Conservation (phyloP, 1,284 basidiomycete genomes). For the Boletellus deceptivus region DNA sequence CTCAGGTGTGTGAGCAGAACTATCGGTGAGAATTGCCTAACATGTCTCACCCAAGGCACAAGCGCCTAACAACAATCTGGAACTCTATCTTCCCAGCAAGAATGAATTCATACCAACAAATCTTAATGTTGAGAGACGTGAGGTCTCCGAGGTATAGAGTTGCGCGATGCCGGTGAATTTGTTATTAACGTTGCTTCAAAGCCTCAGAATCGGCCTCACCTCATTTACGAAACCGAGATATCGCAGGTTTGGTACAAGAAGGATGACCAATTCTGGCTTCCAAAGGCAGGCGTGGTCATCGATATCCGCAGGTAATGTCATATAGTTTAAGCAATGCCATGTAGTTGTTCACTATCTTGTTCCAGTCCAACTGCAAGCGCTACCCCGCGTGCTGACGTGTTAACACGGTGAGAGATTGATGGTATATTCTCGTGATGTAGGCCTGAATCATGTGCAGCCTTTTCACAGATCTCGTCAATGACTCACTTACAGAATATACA, state of each 20-base stretch:
- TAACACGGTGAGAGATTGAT: conserved; percentile 52
- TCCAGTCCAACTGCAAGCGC: conserved; percentile 52
- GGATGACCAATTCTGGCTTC: conserved; percentile 94
- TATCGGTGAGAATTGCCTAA: conserved; percentile 4
- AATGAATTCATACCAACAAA: conserved; percentile 92
- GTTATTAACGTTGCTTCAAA: conserved; percentile 30
- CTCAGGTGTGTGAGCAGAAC: conserved; percentile 46
- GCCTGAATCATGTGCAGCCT: conserved; percentile 47
- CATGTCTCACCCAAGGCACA: conserved; percentile 47
- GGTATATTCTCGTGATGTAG: background rate
- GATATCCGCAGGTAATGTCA: conserved; percentile 63
- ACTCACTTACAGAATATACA: conserved; percentile 86
- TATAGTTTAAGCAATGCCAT: background rate
- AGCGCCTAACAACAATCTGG: conserved; percentile 58
- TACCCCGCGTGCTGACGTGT: conserved; percentile 56
- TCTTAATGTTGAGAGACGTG: conserved; percentile 75
- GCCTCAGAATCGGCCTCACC: conserved; percentile 72
- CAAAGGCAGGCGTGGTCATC: conserved; percentile 75
- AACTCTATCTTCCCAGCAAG: conserved; percentile 77
- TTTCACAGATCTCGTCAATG: conserved; percentile 85
- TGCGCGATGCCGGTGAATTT: background rate
- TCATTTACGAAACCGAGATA: conserved; percentile 70
- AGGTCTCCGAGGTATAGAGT: conserved; percentile 53
- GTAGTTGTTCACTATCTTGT: conserved; percentile 8
- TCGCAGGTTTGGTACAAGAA: conserved; percentile 93